Evolutionary conservation across 495 filamentous ascomycete species (phyloP).

Genomic region (Podospora conica): DNA sequence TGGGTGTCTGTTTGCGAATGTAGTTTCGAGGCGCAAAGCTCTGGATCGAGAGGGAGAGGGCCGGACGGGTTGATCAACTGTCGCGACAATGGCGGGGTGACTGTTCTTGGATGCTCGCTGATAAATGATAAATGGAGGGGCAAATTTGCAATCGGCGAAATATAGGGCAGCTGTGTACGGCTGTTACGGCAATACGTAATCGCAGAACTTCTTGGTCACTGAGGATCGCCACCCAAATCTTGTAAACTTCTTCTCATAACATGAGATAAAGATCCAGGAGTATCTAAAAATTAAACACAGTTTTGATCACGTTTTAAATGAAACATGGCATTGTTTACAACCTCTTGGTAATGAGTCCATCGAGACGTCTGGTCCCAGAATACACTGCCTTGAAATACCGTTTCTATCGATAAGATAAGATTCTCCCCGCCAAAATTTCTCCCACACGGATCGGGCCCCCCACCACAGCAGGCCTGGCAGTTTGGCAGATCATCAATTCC

Average conservation of each 20-base stretch:
- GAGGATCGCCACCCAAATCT: background rate
- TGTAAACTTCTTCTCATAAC: background rate
- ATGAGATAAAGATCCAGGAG: background rate
- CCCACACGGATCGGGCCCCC: conserved; percentile 13
- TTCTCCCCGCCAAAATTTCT: conserved; percentile 44
- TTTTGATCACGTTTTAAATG: background rate
- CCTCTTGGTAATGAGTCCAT: background rate
- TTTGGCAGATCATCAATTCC: background rate
- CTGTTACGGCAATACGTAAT: background rate
- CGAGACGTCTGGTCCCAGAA: background rate
- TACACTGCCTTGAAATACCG: background rate
- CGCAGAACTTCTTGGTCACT: background rate
- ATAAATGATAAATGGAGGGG: conserved; percentile 42
- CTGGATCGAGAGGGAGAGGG: background rate
- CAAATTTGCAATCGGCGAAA: conserved; percentile 26
- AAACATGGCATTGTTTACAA: background rate
- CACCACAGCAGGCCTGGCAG: background rate
- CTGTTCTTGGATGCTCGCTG: conserved; percentile 1
- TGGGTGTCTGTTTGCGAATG: background rate
- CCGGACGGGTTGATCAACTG: background rate
- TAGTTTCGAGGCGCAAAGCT: conserved; percentile 2
- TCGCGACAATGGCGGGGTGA: conserved; percentile 7
- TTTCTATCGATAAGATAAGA: conserved; percentile 28
- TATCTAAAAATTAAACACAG: background rate
- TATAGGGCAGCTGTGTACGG: conserved; percentile 11